A percentile compares a stretch with the other conserved stretches of the same genome.
These are phyloP conservation scores for Trifolium subterraneum DNA, from an alignment of 306 rosid species.

Conservation along the genomic window DNA sequence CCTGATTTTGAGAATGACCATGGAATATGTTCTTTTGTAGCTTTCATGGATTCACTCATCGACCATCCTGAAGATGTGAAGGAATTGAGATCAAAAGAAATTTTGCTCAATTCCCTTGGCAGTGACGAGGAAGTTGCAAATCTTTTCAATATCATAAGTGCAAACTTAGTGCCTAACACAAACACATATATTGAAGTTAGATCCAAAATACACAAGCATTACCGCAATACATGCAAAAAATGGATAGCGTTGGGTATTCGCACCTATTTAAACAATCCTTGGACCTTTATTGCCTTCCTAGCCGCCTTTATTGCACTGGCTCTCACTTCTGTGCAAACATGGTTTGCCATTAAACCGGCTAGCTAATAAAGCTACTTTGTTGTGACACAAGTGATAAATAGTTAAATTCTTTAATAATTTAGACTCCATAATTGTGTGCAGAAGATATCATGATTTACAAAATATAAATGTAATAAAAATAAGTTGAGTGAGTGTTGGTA, in stretches of 20 bases:
- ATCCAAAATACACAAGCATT: background rate
- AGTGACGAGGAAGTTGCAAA: background rate
- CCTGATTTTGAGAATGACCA: background rate
- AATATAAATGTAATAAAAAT: no score
- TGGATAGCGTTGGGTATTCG: background rate
- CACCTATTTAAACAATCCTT: background rate
- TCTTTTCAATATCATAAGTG: background rate
- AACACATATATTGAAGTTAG: background rate
- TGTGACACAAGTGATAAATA: background rate
- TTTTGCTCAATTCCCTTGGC: background rate
- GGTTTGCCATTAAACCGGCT: background rate
- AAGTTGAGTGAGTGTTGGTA: no score
- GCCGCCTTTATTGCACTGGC: background rate
- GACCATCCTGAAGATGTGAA: background rate
- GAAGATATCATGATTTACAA: no score
- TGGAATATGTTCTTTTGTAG: background rate
- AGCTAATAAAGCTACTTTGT: background rate
- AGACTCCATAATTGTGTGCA: no score
- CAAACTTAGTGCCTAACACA: background rate
- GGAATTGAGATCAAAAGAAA: background rate
- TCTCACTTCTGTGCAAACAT: background rate
- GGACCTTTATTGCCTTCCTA: background rate
- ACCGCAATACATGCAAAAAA: background rate
- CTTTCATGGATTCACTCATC: background rate
- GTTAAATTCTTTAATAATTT: no score